Evolutionary conservation across 2,329 filamentous ascomycete species (phyloP), one percentile per base, ranked within the genome.

Genomic region (Raffaelea ambrosiae): DNA sequence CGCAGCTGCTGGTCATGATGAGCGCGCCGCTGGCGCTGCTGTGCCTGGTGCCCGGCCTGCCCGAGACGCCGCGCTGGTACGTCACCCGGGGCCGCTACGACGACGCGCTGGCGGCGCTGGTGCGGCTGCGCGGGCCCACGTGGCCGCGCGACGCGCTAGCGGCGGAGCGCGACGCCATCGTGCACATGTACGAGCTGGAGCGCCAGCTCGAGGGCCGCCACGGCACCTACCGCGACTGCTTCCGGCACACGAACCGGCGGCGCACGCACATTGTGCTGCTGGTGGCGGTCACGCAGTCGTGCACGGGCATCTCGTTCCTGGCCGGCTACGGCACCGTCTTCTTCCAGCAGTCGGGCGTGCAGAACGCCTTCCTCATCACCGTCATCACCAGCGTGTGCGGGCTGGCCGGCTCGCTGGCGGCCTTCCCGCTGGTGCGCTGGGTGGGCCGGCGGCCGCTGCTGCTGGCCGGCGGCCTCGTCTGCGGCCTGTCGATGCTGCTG

Each of bases 271-370:
- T 56, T 70, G 3, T 51, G 7, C 5, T 20, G 7, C 36, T 40
- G n/a, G 19, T 29, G 26, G 26, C 26, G 7, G 7, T 29, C 7
- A 29, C 26, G 26, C 26, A 29, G 26, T 29, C 26, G 26, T 29
- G 7, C 13, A 29, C 26, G 26, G 26, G 26, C 7, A 29, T 29
- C 7, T 29, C 26, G 7, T 29, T 29, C 13, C 7, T 29, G 7
- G 26, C 26, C 13, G 26, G 26, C 3, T 75, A 73, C 53, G 66
- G 68, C 19, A 77, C 75, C 3, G 79, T 79, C 58, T 79, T 79
- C 65, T 76, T 79, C 57, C 69, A 73, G 54, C 79, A 79, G 72
- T 74, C 75, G 26, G 66, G 71, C 40, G 71, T 79, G 3, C 66
- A 70, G 19, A 67, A 74, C 46, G 68, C 74, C 10, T 79, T 79